phyloP scores from a whole-genome alignment of 768 basidiomycete species.

The Auricularia heimuer region DNA sequence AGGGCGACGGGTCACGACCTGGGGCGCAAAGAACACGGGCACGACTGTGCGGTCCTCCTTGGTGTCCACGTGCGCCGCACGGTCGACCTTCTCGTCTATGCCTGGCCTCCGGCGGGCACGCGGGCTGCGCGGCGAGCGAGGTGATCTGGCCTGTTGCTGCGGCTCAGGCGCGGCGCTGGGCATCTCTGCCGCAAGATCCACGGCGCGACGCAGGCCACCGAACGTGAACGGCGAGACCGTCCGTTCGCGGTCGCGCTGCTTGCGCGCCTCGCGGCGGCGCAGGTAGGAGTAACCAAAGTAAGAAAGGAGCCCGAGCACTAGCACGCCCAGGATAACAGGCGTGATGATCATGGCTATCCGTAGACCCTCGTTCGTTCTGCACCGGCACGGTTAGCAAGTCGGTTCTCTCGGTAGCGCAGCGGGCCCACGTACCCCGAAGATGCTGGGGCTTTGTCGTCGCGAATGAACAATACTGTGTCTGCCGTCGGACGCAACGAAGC shows the following conservation, averaged over 20 bases:
- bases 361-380: not conserved
- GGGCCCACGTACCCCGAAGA: not conserved
- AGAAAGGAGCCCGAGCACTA: not conserved
- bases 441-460: not conserved
- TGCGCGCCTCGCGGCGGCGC: not conserved
- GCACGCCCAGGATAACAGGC: not conserved
- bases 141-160: not conserved
- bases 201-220: not conserved
- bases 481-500: not conserved
- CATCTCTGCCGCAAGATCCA: not conserved
- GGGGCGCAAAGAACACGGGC: not conserved
- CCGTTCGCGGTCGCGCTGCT: not conserved
- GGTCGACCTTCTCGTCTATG: not conserved
- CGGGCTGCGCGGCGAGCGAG: not conserved
- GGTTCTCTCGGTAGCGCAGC: not conserved
- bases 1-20: not conserved
- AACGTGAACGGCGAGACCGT: not conserved
- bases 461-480: not conserved
- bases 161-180: not conserved
- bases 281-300: not conserved
- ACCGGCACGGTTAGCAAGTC: not conserved
- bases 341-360: constrained; percentile 1
- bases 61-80: not conserved
- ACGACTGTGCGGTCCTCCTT: not conserved
- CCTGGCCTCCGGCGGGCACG: not conserved